Base-by-base conservation (phyloP, 352 stramenopile genomes). In the Globisporangium perplexum region DNA sequence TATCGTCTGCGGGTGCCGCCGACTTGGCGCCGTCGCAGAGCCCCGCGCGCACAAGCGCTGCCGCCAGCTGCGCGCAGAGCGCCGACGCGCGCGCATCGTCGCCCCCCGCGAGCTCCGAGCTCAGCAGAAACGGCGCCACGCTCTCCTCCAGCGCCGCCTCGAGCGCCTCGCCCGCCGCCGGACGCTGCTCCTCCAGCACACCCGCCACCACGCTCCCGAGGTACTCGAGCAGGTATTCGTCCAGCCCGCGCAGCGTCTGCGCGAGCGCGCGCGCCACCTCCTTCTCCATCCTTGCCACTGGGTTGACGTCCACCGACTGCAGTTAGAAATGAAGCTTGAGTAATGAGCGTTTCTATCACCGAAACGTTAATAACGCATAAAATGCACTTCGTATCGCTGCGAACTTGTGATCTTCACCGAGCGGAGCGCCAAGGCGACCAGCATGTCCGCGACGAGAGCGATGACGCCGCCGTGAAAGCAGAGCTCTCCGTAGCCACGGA, bases 191-290 rank as follows among this genome's bases (percentile, higher is more conserved):
- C 31, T 84, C 53, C 35, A 80, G 67, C 52, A 70, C 65, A 8
- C 31, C 31, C 3, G 57, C 53, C 30, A 93, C 74, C 2, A 87
- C 72, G 42, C 77, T 77, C 49, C 59, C 66, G 15, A 93, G 53
- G 59, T 90, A 93, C 65, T 86, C 75, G 43, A 88, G 66, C 57
- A 93, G 70, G 14, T 74, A 66, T 48, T 83, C 77, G 49, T 93
- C 83, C 44, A 93, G 64, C 3, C 71, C 70, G 26, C 58, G 39
- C 38, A 93, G 59, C 45, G 79, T 78, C 53, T 72, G 62, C 53
- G 54, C 35, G 48, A 93, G 56, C 57, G 72, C 76, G 23, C 70
- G 59, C 38, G 66, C 57, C 44, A 90, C 71, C 22, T 63, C 66
- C 18, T 62, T 63, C 65, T 90, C 77, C 68, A 46, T 30, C 5